phyloP scores from a whole-genome alignment of 2,329 filamentous ascomycete species.

The Fusarium sarcochroum region DNA sequence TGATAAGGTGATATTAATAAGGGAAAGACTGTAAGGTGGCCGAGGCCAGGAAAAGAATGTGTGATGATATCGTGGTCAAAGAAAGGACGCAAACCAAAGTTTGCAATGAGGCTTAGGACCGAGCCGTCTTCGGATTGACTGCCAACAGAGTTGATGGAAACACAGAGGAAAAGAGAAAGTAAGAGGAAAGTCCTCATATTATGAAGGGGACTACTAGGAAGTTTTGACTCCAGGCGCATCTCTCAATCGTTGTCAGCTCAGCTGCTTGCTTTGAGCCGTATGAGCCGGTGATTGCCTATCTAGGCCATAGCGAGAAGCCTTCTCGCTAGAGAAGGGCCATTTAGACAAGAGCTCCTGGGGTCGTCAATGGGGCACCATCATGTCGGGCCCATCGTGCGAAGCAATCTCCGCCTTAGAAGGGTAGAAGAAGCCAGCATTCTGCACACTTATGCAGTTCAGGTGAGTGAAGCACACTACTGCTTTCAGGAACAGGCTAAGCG shows the following conservation, averaged over 20 bases:
- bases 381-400: conserved; percentile 11
- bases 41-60: conserved; percentile 53
- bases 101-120: conserved; percentile 52
- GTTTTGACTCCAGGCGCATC: conserved; percentile 17
- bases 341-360: conserved; percentile 9
- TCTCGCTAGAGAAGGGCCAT: conserved; percentile 11
- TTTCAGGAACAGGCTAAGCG: conserved; percentile 54
- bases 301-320: conserved; percentile 25
- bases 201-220: conserved; percentile 13
- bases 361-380: conserved; percentile 15
- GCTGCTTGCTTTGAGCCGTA: conserved; percentile 26
- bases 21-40: conserved; percentile 54
- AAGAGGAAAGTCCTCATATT: conserved; percentile 19
- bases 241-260: conserved; percentile 18
- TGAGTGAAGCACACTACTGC: conserved; percentile 18
- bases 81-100: conserved; percentile 59
- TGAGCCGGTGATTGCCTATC: conserved; percentile 45
- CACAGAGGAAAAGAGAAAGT: conserved; percentile 21
- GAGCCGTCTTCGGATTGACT: conserved; percentile 50
- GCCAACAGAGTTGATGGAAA: conserved; percentile 43
- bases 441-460: conserved; percentile 21
- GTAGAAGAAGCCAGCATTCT: conserved; percentile 10
- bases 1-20: conserved; percentile 30
- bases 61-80: conserved; percentile 51
- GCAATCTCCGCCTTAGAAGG: conserved; percentile 40